phyloP scores from a whole-genome alignment of 495 filamentous ascomycete genomes.

The Penicillium maclennaniae region DNA sequence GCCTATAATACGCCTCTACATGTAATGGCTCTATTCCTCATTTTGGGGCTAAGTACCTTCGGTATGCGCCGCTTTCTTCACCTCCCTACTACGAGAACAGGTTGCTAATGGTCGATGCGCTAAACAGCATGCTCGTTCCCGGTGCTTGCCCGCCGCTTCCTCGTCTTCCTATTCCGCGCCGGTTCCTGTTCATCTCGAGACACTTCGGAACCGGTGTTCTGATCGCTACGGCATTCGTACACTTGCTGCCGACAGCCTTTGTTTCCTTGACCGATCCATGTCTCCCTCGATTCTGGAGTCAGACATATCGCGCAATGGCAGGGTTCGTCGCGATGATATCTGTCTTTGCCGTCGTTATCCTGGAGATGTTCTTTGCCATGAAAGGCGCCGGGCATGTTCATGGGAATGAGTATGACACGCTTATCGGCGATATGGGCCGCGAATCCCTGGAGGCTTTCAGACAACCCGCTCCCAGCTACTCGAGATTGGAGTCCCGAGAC shows the following conservation, averaged over 20 bases:
- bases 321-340: slow-evolving; percentile 75
- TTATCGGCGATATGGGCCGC: slow-evolving; percentile 33
- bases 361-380: slow-evolving; percentile 73
- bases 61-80: slow-evolving; percentile 45
- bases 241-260: slow-evolving; percentile 79
- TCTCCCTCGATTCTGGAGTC: slow-evolving; percentile 69
- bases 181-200: slow-evolving; percentile 68
- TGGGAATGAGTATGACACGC: slow-evolving; percentile 43
- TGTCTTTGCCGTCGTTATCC: slow-evolving; percentile 65
- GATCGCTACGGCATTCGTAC: slow-evolving; percentile 86
- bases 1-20: slow-evolving; percentile 65
- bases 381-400: slow-evolving; percentile 51
- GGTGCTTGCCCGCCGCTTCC: slow-evolving; percentile 50
- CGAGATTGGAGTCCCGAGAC: slow-evolving; percentile 19
- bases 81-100: neutral
- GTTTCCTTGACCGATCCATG: slow-evolving; percentile 75
- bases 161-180: slow-evolving; percentile 43
- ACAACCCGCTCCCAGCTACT: slow-evolving; percentile 18
- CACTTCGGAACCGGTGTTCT: slow-evolving; percentile 86
- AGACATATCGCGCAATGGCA: slow-evolving; percentile 69
- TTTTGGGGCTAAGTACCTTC: slow-evolving; percentile 66
- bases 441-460: slow-evolving; percentile 20
- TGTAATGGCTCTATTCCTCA: slow-evolving; percentile 73
- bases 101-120: slow-evolving; percentile 5
- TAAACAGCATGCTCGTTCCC: slow-evolving; percentile 51